Evolutionary conservation across 78 protist species (phyloP).

Genomic region (Dictyostelium intermedium): DNA sequence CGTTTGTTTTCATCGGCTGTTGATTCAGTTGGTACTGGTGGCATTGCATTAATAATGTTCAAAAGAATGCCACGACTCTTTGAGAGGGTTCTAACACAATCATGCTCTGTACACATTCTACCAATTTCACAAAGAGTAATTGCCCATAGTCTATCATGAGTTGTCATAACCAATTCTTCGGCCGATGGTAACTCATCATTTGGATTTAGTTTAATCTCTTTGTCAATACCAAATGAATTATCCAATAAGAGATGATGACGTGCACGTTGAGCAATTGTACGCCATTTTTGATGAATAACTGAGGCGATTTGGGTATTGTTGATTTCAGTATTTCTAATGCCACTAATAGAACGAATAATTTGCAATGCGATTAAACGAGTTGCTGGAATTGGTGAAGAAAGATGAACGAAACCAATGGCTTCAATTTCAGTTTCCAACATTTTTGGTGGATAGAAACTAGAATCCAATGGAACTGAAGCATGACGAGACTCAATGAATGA

Average conservation of each 20-base stretch:
- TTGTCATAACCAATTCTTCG: conserved; percentile 14
- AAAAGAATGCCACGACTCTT: conserved; percentile 51
- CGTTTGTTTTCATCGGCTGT: conserved; percentile 45
- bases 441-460: conserved; percentile 62
- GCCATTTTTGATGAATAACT: conserved; percentile 28
- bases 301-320: conserved; percentile 47
- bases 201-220: conserved; percentile 46
- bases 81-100: conserved; percentile 52
- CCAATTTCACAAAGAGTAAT: conserved; percentile 43
- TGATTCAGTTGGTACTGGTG: not conserved
- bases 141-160: conserved; percentile 65
- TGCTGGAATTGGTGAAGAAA: conserved; percentile 24
- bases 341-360: conserved; percentile 33
- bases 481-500: conserved; percentile 72
- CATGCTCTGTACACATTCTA: conserved; percentile 33
- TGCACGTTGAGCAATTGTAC: conserved; percentile 51
- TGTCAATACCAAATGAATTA: conserved; percentile 52
- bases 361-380: conserved; percentile 24
- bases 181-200: conserved; percentile 62
- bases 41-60: conserved; percentile 1
- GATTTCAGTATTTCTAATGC: conserved; percentile 59
- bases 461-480: conserved; percentile 41
- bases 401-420: conserved; percentile 57
- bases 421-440: conserved; percentile 73
- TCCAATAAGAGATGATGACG: conserved; percentile 46